These are phyloP conservation scores for Berberis thunbergii DNA, from an alignment of 164 flowering plant genomes.

Conservation along the genomic window DNA sequence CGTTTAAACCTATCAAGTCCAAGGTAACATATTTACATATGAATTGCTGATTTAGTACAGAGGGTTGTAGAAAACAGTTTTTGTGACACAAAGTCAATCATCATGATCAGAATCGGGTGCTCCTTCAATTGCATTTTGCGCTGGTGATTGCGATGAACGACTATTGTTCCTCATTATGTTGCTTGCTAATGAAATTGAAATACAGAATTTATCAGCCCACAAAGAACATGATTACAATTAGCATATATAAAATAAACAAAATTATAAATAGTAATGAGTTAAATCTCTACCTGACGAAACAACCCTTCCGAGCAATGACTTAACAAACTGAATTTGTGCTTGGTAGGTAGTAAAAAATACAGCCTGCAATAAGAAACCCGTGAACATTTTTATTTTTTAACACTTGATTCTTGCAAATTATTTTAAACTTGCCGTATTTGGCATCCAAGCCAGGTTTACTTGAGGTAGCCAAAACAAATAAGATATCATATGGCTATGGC, in stretches of 20 bases:
- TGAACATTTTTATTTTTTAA: too few relatives aligned
- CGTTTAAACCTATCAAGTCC: too few relatives aligned
- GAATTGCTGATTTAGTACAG: background rate
- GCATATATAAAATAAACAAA: background rate
- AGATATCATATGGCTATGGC: too few relatives aligned
- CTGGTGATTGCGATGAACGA: constrained; percentile 16
- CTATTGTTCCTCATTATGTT: constrained; percentile 14
- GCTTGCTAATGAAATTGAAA: constrained; percentile 16
- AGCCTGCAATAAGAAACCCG: constrained; percentile 22
- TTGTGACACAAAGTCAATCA: constrained; percentile 16
- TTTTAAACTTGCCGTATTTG: too few relatives aligned
- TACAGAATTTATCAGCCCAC: background rate
- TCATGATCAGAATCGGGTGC: constrained; percentile 1
- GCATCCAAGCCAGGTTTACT: too few relatives aligned
- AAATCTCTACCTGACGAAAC: constrained; percentile 27
- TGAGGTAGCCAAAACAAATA: too few relatives aligned
- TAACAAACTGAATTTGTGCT: constrained; percentile 38
- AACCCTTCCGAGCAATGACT: constrained; percentile 21
- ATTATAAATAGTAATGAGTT: background rate
- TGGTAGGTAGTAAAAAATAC: constrained; percentile 35
- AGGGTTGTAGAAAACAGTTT: constrained; percentile 4
- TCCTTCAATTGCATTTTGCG: constrained; percentile 20
- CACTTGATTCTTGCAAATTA: too few relatives aligned
- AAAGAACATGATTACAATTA: background rate
- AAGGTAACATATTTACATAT: too few relatives aligned